Evolutionary conservation across 352 stramenopile species (phyloP), one percentile per base, ranked within the genome.

Genomic region (Halophytophthora batemanensis): DNA sequence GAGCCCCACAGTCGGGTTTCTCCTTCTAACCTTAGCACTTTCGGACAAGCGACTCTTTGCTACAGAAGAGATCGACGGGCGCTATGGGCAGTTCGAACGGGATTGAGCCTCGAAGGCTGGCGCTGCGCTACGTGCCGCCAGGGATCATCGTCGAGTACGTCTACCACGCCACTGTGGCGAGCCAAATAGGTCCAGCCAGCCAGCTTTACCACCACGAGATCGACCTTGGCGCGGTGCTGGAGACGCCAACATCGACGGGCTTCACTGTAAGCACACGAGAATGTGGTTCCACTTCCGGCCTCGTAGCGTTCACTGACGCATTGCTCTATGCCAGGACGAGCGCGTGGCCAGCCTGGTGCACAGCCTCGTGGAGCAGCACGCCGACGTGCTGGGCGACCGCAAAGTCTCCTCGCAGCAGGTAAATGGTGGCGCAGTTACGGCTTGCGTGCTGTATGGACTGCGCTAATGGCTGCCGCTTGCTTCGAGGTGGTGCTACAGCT

Each of bases 151-250:
- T 86, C 18, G 77, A 89, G 62, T 86, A 88, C 49, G 36, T 60
- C 23, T 65, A 71, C 15, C 50, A 70, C 14, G 40, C 50, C 22
- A 5, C 53, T 23, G 21, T 21, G 29, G 22, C 43, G 18, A 22
- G 13, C 21, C 11, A 3, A 38, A 5, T 4, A 38, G 15, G 3
- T 17, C 15, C 33, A 3, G 15, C 33, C 33, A 56, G 39, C 10
- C 61, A 74, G 59, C 61, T 88, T 2, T 88, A 75, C 53, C 74
- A 85, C 38, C 77, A 86, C 48, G 74, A 78, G 48, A 85, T 88
- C 40, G 60, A 83, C 37, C 51, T 88, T 13, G 61, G 45, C n/a
- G 36, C 39, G 18, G 52, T 51, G 10, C 19, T 71, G 2, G 46
- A 46, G 42, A 47, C 43, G 36, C 18, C 39, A 17, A 35, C 38